Conservation (phyloP, 345 rosid species). For the Melaleuca alternifolia region DNA sequence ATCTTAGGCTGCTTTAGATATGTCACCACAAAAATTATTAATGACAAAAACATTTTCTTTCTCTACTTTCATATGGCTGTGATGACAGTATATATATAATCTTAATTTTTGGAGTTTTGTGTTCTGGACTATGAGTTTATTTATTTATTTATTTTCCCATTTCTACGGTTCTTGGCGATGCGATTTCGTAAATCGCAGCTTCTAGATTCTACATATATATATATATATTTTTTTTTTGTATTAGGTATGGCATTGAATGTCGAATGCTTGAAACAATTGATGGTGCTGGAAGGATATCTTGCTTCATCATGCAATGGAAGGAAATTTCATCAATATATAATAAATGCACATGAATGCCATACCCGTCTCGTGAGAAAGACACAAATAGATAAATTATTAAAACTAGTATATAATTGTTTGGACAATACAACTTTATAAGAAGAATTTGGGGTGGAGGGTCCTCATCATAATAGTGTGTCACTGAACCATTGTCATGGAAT, state of each 20-base stretch:
- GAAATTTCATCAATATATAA: neutral
- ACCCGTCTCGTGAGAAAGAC: neutral
- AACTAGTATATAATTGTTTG: neutral
- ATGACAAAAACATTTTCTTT: neutral
- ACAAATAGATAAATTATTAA: neutral
- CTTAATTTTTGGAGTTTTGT: neutral
- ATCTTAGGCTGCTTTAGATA: neutral
- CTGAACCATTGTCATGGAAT: neutral
- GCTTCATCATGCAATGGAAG: neutral
- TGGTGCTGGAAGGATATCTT: neutral
- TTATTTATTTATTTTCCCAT: neutral
- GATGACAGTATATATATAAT: neutral
- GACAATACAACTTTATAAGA: no score
- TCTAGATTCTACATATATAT: neutral
- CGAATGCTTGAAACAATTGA: neutral
- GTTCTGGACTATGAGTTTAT: neutral
- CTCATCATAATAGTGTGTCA: neutral
- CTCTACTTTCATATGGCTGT: neutral
- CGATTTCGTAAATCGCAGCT: neutral
- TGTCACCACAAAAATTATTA: neutral
- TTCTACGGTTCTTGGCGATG: neutral
- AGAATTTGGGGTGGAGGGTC: neutral
- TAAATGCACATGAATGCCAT: neutral
- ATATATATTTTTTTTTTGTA: neutral
- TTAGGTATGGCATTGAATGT: neutral